Evolutionary conservation across 257 asterid species (phyloP).

Genomic region (Apocynum venetum): DNA sequence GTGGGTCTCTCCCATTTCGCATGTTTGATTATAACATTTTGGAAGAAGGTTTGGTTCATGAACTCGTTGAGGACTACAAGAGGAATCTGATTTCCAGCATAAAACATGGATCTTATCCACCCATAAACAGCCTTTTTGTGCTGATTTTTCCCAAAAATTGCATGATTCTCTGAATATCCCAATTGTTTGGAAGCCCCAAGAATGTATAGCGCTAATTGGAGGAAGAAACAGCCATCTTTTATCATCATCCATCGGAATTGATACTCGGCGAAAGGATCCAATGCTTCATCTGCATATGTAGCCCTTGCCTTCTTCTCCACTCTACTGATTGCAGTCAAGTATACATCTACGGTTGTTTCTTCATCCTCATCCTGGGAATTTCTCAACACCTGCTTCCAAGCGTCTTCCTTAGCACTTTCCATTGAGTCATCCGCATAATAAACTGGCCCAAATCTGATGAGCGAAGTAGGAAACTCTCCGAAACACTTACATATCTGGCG

Average conservation of each 20-base stretch:
- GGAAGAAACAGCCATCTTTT: no score
- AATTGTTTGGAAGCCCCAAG: no score
- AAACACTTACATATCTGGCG: conserved; percentile 8
- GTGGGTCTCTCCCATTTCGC: not conserved
- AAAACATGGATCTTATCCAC: not conserved
- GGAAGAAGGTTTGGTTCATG: not conserved
- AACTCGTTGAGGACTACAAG: not conserved
- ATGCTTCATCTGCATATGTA: not conserved
- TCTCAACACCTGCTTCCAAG: conserved; percentile 13
- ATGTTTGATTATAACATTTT: not conserved
- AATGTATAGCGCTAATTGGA: no score
- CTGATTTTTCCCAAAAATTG: conserved; percentile 1
- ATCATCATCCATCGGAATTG: no score
- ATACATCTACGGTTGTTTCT: not conserved
- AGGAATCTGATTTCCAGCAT: not conserved
- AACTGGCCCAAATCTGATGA: conserved; percentile 18
- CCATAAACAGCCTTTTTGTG: not conserved
- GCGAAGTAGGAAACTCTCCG: not conserved
- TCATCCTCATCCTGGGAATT: not conserved
- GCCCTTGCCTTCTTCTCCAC: conserved; percentile 15
- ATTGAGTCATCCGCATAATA: not conserved
- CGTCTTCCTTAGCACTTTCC: not conserved
- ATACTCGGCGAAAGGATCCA: conserved; percentile 1
- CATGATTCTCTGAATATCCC: conserved; percentile 4
- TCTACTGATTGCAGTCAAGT: not conserved